These are phyloP conservation scores for Acanthamoeba royreba DNA, from an alignment of 208 protist genomes.

Conservation along the genomic window DNA sequence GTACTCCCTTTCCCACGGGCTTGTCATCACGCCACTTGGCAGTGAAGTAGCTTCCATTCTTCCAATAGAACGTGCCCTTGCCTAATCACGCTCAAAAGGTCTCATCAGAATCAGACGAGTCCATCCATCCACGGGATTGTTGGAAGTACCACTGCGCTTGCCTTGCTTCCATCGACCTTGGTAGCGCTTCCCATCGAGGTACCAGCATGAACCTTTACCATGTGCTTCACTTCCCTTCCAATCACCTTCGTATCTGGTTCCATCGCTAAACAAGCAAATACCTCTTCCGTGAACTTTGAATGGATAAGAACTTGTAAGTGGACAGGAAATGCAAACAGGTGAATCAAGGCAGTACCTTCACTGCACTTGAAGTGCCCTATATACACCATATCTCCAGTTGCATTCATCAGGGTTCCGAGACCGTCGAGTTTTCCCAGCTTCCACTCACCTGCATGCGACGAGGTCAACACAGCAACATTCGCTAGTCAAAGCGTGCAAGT, in stretches of 20 bases:
- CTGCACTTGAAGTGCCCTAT: neutral
- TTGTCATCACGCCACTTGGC: neutral
- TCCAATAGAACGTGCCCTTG: slow-evolving; percentile 9
- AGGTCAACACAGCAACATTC: neutral
- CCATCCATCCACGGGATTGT: no score
- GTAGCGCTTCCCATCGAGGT: slow-evolving; percentile 4
- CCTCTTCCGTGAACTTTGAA: neutral
- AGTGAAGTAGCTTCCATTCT: neutral
- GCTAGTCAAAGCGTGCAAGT: neutral
- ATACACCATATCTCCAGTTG: neutral
- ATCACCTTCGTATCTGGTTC: neutral
- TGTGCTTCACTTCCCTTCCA: neutral
- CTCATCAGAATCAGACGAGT: neutral
- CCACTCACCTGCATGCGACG: neutral
- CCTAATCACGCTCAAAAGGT: neutral
- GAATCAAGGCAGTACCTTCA: neutral
- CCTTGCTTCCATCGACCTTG: neutral
- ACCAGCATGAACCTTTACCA: neutral
- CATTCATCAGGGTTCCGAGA: neutral
- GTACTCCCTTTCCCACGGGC: neutral
- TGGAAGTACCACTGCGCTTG: neutral
- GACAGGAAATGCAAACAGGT: neutral
- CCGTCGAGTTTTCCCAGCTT: neutral
- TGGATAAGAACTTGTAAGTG: neutral
- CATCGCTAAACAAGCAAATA: neutral